Conservation (phyloP, 495 filamentous ascomycete genomes). For the Lentithecium fluviatile region DNA sequence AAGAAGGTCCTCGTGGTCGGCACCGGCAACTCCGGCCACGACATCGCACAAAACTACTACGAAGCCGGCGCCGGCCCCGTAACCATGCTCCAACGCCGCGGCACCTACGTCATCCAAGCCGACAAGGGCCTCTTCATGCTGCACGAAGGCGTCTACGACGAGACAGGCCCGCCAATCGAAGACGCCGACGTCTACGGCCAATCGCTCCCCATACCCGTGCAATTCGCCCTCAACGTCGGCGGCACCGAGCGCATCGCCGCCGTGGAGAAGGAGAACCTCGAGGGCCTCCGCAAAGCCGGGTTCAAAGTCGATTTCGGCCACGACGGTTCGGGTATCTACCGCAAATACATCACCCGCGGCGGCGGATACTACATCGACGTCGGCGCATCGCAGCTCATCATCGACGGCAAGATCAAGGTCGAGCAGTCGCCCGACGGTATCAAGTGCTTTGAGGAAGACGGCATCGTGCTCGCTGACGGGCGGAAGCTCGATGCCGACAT, state of each 20-base stretch:
- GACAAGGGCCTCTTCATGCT: conserved; percentile 53
- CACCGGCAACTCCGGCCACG: conserved; percentile 75
- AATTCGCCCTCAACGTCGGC: conserved; percentile 56
- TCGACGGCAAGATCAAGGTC: conserved; percentile 72
- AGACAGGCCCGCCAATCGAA: conserved; percentile 59
- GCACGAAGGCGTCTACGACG: conserved; percentile 62
- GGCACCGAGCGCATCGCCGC: conserved; percentile 49
- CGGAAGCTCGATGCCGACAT: conserved; percentile 69
- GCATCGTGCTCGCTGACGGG: conserved; percentile 65
- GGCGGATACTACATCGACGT: conserved; percentile 57
- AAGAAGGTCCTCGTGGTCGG: conserved; percentile 78
- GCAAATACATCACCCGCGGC: conserved; percentile 58
- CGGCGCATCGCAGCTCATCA: conserved; percentile 66
- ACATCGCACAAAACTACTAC: conserved; percentile 79
- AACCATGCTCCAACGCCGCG: conserved; percentile 75
- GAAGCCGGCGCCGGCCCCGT: conserved; percentile 73
- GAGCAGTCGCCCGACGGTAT: conserved; percentile 66
- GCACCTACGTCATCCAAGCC: conserved; percentile 66
- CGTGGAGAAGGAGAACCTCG: conserved; percentile 55
- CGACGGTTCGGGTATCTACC: conserved; percentile 61
- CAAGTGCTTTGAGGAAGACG: conserved; percentile 57
- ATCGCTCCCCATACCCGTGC: conserved; percentile 57
- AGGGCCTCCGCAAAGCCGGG: conserved; percentile 62
- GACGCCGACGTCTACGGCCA: conserved; percentile 62
- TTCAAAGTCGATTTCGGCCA: conserved; percentile 69